Percentiles rank a stretch among this genome's conserved stretches.
Evolutionary conservation across 495 filamentous ascomycete genomes (phyloP).

Genomic region (Jackrogersella multiformis): DNA sequence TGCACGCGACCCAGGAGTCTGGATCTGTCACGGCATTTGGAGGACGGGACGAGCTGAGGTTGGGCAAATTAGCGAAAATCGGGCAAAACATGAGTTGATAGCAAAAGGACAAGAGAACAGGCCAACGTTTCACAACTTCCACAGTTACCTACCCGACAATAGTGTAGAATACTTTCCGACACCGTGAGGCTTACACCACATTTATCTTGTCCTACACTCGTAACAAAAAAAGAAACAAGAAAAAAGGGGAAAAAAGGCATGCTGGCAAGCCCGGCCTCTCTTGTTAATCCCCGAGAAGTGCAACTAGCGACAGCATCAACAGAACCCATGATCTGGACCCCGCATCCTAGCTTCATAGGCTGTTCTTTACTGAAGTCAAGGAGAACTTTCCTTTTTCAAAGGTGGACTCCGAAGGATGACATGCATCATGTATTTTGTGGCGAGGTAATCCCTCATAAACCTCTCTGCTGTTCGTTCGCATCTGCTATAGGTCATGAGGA

Average conservation of each 20-base stretch:
- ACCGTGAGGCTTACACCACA: constrained; percentile 17
- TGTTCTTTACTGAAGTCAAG: background rate
- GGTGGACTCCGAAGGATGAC: constrained; percentile 25
- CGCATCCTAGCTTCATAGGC: constrained; percentile 15
- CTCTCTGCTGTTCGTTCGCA: background rate
- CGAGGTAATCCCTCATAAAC: constrained; percentile 2
- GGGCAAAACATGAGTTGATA: constrained; percentile 2
- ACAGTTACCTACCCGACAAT: constrained; percentile 9
- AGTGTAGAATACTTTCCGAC: constrained; percentile 20
- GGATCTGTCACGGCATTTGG: constrained; percentile 7
- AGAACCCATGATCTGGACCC: constrained; percentile 8
- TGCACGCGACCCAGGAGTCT: constrained; percentile 28
- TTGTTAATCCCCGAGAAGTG: constrained; percentile 9
- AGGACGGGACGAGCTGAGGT: constrained; percentile 7
- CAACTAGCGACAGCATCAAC: constrained; percentile 8
- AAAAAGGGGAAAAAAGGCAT: no score
- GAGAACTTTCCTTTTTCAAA: constrained; percentile 1
- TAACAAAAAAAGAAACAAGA: no score
- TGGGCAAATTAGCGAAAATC: background rate
- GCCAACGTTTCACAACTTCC: constrained; percentile 16
- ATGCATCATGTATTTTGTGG: constrained; percentile 20
- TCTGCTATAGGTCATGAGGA: constrained; percentile 33
- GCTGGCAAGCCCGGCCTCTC: constrained; percentile 13
- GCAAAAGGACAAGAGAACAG: background rate
- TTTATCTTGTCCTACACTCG: constrained; percentile 9